Percentiles rank a stretch among this genome's conserved stretches.
These are phyloP conservation scores for Beauveria brongniartii DNA, from an alignment of 2,329 filamentous ascomycete species.

Conservation along the genomic window DNA sequence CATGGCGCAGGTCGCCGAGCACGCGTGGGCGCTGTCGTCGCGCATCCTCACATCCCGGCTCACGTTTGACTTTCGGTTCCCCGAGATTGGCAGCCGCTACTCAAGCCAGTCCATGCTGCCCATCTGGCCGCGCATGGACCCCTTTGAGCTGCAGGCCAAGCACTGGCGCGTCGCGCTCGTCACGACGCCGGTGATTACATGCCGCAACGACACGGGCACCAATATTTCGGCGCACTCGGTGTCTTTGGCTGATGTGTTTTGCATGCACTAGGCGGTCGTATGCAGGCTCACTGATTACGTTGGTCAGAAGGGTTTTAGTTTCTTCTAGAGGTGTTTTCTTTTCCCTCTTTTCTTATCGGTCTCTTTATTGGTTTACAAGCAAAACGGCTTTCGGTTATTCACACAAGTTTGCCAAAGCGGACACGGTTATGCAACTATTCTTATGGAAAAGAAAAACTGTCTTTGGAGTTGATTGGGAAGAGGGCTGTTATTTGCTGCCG, in stretches of 20 bases:
- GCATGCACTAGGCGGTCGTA: slow-evolving; percentile 32
- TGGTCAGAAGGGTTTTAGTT: no score
- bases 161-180: slow-evolving; percentile 46
- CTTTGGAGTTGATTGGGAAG: neutral
- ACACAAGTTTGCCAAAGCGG: neutral
- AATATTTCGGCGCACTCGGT: slow-evolving; percentile 38
- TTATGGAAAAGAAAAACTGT: neutral
- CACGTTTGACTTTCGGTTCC: slow-evolving; percentile 41
- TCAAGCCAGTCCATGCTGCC: slow-evolving; percentile 38
- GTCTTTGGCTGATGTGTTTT: slow-evolving; percentile 38
- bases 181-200: slow-evolving; percentile 46
- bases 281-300: no score
- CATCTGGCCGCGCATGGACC: slow-evolving; percentile 34
- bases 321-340: no score
- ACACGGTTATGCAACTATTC: neutral
- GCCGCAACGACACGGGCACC: slow-evolving; percentile 41
- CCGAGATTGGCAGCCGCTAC: slow-evolving; percentile 42
- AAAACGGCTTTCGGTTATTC: neutral
- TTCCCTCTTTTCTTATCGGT: neutral
- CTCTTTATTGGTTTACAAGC: neutral
- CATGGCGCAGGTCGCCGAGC: slow-evolving; percentile 31
- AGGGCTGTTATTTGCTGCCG: neutral
- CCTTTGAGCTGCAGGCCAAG: slow-evolving; percentile 37
- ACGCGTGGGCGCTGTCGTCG: slow-evolving; percentile 37
- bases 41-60: slow-evolving; percentile 37